Base-by-base conservation (phyloP, 495 filamentous ascomycete species). In the Trichoderma parareesei region DNA sequence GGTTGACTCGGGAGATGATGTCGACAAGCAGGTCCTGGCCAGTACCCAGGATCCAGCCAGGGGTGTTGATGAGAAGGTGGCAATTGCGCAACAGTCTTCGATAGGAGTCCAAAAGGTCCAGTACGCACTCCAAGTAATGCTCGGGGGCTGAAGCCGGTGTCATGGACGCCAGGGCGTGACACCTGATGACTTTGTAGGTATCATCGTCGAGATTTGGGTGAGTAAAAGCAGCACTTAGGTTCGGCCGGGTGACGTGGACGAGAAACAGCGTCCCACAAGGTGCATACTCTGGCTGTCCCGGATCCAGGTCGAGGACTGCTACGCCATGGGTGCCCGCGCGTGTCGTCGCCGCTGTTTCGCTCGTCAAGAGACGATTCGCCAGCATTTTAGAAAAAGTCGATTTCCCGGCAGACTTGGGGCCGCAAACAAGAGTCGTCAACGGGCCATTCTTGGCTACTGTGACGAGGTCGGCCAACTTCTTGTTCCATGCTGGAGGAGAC, bases 371-470 rank as follows among this genome's bases (percentile, higher is more conserved):
- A 66, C 85, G 83, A 73, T 96, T 97, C 13, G 82, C 73, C 20
- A 96, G 77, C n/a, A 91, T 77, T 60, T 87, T 88, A 53, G 85
- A 84, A 68, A 96, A 92, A 0, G 90, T 93, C 3, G 92, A 96
- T 72, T 96, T 96, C 16, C 92, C 92, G 14, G 91, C 89, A 1
- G 84, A 87, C 65, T 95, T 93, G 1, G 91, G 88, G 2, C 92
- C 92, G 62, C 87, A 90, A 4, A 93, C 72, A 65, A 93, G 78
- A 4, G 86, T 74, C 64, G 79, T 66, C 67, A 77, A 63, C 68
- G 78, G 65, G 6, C 69, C 71, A 46, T 79, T 80, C 46, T 77
- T 78, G 8, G 74, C 79, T 16, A 71, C 65, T 43, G 76, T 77
- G 44, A 71, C 72, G 38, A 74, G 72, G 18, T 65, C 69, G 40